Evolutionary conservation across 805 yeast species (phyloP), one percentile per base, ranked within the genome.

Genomic region (Hanseniaspora vineae): DNA sequence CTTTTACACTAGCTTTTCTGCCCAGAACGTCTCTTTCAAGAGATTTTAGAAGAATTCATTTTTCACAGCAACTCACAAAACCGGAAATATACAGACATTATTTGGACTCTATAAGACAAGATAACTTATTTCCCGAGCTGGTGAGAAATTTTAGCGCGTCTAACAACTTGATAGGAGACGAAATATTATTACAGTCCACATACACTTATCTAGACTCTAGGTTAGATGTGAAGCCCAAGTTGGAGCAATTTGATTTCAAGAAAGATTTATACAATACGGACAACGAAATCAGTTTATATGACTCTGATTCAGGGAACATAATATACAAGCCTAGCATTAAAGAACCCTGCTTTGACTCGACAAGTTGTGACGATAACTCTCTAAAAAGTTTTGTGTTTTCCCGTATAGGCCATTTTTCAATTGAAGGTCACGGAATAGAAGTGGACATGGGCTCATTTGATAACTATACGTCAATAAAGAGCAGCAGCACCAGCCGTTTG

Each of bases 21-120:
- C 96, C 96, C 1, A 64, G 96, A 49, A 85, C 97, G 1, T 84
- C 95, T 2, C 66, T 86, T 17, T 77, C 83, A 45, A 68, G 95
- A 53, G 96, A 89, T 62, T 77, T 84, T 56, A 73, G 90, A 55
- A 66, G 96, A 45, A 61, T 85, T 53, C 85, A 86, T 62, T 40
- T 44, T 35, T 79, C 81, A 32, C 72, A 78, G 35, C 73, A 68
- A 46, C 59, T 85, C 44, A 80, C 95, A 2, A 72, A 71, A 48
- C 72, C 78, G 10, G 96, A 88, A 52, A 71, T 83, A 31, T 79
- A 83, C 54, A 69, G 96, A 33, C 61, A 77, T 17, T 80, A 73
- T 53, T 58, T 84, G 45, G 66, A 65, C 19, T 55, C 67, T 2
- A 56, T 76, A 42, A 59, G 62, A 35, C 55, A 60, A 1, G 52